These are phyloP conservation scores for Salinomyces thailandicus DNA, from an alignment of 2,329 filamentous ascomycete genomes.

Conservation along the genomic window DNA sequence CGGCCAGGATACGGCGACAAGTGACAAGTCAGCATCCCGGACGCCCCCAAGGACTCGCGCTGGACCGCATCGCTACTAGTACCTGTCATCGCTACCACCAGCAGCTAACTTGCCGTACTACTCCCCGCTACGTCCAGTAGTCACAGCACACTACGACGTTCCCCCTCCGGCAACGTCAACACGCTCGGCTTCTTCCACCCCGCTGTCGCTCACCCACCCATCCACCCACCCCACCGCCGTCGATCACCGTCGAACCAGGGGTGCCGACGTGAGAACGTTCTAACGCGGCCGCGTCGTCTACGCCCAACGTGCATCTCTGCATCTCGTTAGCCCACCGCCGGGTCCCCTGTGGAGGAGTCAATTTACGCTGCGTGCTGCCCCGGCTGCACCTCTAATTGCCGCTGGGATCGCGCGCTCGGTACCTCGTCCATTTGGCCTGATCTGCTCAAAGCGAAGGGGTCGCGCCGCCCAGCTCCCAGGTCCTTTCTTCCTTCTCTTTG, in stretches of 20 bases:
- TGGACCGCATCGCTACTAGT: conserved; percentile 8
- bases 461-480: not conserved
- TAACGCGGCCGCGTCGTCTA: conserved; percentile 10
- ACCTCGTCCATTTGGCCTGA: conserved; percentile 1
- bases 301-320: conserved; percentile 3
- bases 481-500: not conserved
- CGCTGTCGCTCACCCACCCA: no score
- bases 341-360: conserved; percentile 11
- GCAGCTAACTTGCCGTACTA: no score
- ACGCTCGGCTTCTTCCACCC: no score
- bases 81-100: no score
- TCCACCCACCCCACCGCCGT: no score
- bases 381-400: conserved; percentile 13
- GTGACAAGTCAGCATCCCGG: conserved; percentile 13
- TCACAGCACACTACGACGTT: not conserved
- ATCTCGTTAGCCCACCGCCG: not conserved
- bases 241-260: not conserved
- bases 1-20: conserved; percentile 17
- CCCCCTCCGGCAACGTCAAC: conserved; percentile 15
- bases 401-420: conserved; percentile 1
- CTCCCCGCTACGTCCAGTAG: conserved; percentile 6
- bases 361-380: conserved; percentile 12
- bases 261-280: not conserved
- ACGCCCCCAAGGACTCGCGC: conserved; percentile 14
- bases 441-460: not conserved